Base-by-base conservation (phyloP, 305 asterid genomes). In the Fraxinus albicans region DNA sequence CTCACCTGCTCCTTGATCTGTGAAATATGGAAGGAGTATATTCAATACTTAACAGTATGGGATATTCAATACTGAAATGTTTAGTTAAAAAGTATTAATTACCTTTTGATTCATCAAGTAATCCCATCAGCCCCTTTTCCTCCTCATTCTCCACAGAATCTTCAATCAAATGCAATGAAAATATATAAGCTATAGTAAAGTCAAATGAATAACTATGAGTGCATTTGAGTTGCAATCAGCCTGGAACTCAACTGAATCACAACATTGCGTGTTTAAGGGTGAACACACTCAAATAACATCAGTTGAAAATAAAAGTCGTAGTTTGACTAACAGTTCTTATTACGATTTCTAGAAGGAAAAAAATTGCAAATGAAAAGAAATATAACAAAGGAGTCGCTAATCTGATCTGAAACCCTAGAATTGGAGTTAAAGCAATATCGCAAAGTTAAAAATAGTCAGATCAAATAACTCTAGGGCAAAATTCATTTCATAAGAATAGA, bases 71-170 rank as follows among this genome's bases (percentile, higher is more conserved):
- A 58, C 27, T 17, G 77, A 40, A 85, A 50, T 86, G 17, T 78
- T 17, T 38, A 53, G 29, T 73, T 36, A 77, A 44, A 36, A 53
- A 84, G 82, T 21, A 76, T 72, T 23, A 76, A 67, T 83, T 88
- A 94, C 98, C 98, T 87, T 93, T 96, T 4, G 96, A 86, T 65
- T 93, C 98, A 34, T 93, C 99, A 87, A 90, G 92, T 35, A 84
- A 85, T 60, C 93, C 98, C 80, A 78, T 87, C 84, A 91, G 80
- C 9, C 88, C 88, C 84, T 90, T 96, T 85, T 92, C 98, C 77
- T 92, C 99, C 77, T 91, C 94, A 86, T 85, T 93, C 77, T 95
- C 98, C 85, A 89, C 60, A 86, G 91, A 85, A 83, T 85, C 86
- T 91, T 89, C 81, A 84, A 76, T 47, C 23, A 86, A 50, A 76